Conservation (phyloP, 495 filamentous ascomycete species). For the Tuber brumale region DNA sequence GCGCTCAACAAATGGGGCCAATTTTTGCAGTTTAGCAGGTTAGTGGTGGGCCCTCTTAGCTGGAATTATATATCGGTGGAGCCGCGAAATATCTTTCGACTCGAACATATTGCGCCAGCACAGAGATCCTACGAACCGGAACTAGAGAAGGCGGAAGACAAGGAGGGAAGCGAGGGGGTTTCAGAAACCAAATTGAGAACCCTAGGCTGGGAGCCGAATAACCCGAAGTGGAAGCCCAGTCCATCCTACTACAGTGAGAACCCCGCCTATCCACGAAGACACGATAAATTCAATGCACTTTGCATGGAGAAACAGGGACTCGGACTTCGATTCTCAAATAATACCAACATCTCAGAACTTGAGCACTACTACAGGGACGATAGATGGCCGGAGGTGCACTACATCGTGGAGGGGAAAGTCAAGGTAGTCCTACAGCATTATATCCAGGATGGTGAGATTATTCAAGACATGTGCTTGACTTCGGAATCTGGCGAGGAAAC, state of each 20-base stretch:
- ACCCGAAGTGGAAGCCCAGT: background rate
- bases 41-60: background rate
- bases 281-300: background rate
- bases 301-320: background rate
- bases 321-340: background rate
- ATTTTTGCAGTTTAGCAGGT: background rate
- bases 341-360: background rate
- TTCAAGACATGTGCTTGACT: background rate
- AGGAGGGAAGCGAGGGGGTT: no score
- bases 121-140: background rate
- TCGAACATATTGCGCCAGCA: background rate
- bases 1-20: constrained; percentile 1
- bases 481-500: background rate
- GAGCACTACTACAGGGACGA: background rate
- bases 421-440: background rate
- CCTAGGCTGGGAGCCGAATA: background rate
- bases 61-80: background rate
- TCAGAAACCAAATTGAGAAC: background rate
- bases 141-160: no score
- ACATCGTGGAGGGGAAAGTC: background rate
- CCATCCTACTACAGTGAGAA: background rate
- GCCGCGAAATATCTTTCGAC: background rate
- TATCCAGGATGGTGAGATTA: background rate
- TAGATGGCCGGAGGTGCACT: background rate
- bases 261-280: background rate